A percentile compares a stretch with the other conserved stretches of the same genome.
Conservation (phyloP, 352 stramenopile species). For the Pythium phragmitis region DNA sequence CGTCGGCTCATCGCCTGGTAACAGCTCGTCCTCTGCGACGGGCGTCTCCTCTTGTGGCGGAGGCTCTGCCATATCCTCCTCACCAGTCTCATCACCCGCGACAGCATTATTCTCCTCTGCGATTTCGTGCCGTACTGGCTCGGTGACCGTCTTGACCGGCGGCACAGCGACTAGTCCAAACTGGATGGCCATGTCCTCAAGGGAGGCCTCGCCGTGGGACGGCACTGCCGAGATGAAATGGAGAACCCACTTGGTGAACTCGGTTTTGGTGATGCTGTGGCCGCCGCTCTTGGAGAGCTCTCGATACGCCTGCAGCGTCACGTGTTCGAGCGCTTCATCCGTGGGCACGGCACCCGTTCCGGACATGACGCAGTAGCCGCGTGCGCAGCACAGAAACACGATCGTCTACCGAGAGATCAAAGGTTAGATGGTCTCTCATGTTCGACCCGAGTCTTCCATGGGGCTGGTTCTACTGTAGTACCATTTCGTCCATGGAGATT, state of each 20-base stretch:
- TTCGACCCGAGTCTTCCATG: too few species aligned
- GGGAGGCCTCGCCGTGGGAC: conserved; percentile 15
- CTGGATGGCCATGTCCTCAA: conserved; percentile 23
- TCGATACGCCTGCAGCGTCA: conserved; percentile 57
- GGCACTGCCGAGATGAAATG: conserved; percentile 11
- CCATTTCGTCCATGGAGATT: conserved; percentile 81
- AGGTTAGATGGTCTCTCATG: too few species aligned
- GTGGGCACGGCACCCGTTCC: conserved; percentile 40
- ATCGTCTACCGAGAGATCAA: conserved; percentile 43
- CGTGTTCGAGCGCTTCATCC: conserved; percentile 57
- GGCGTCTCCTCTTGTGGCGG: too few species aligned
- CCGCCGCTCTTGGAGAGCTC: conserved; percentile 54
- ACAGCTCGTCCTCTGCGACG: too few species aligned
- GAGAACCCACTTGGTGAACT: conserved; percentile 64
- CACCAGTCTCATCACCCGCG: background rate
- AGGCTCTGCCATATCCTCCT: background rate
- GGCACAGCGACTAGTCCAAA: conserved; percentile 14
- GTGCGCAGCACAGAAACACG: conserved; percentile 50
- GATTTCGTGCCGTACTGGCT: conserved; percentile 20
- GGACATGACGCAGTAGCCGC: conserved; percentile 52
- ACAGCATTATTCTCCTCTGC: conserved; percentile 11
- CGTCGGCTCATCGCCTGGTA: background rate
- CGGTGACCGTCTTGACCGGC: conserved; percentile 13
- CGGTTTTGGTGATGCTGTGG: conserved; percentile 56
- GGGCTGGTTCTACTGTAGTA: conserved; percentile 10